phyloP scores from a whole-genome alignment of 2,329 filamentous ascomycete species.

The Orbilia quercus region DNA sequence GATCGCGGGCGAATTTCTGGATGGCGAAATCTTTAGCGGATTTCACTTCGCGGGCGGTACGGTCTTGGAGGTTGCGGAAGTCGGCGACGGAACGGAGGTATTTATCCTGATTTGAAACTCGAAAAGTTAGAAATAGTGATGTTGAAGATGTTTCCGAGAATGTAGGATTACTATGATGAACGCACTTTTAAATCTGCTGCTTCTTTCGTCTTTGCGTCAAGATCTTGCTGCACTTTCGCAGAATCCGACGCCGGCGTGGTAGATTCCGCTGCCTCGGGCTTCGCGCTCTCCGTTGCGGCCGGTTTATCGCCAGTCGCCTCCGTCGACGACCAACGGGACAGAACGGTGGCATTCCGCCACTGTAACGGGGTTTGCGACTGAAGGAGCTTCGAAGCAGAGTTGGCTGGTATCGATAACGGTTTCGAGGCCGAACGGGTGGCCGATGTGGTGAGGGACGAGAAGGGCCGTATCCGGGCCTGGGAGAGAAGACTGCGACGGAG shows the following conservation, averaged over 20 bases:
- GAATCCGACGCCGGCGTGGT: conserved; percentile 59
- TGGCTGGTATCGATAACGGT: conserved; percentile 31
- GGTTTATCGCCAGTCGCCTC: conserved; percentile 61
- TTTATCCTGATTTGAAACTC: conserved; percentile 77
- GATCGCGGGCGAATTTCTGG: conserved; percentile 90
- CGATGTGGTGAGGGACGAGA: conserved; percentile 61
- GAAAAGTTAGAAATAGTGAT: neutral
- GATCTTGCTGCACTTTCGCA: conserved; percentile 71
- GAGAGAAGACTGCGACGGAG: conserved; percentile 48
- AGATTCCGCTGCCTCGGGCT: conserved; percentile 60
- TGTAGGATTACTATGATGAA: conserved; percentile 14
- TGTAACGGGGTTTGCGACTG: conserved; percentile 42
- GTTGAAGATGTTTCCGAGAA: conserved; percentile 1
- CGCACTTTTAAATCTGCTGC: conserved; percentile 84
- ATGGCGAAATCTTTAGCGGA: conserved; percentile 91
- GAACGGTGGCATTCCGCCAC: conserved; percentile 49
- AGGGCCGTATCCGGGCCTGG: conserved; percentile 56
- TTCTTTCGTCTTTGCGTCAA: conserved; percentile 79
- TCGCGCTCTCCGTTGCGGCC: conserved; percentile 62
- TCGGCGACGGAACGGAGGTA: conserved; percentile 94
- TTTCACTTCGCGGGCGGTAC: conserved; percentile 89
- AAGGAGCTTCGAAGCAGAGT: conserved; percentile 21
- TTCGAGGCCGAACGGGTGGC: conserved; percentile 24
- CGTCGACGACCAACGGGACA: conserved; percentile 51
- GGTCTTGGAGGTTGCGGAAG: conserved; percentile 97